Percentiles rank a stretch among this genome's conserved stretches.
Conservation (phyloP, 495 filamentous ascomycete genomes). For the Neurospora cerealis region DNA sequence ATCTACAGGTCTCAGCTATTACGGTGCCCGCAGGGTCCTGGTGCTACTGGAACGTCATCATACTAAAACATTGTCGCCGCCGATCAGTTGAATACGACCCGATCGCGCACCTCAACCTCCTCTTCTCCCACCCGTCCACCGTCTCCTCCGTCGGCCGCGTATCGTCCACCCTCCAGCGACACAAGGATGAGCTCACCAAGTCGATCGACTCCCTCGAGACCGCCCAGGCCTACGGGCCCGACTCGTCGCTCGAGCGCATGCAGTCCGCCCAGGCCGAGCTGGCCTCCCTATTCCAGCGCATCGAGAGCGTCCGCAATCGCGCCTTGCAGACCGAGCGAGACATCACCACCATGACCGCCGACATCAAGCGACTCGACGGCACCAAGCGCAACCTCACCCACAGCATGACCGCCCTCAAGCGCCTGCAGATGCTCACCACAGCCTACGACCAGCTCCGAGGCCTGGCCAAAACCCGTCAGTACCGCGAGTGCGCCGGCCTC, state of each 20-base stretch:
- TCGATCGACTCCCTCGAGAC: constrained; percentile 70
- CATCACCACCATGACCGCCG: constrained; percentile 98
- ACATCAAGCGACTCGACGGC: constrained; percentile 94
- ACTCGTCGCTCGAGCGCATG: constrained; percentile 80
- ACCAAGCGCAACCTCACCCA: constrained; percentile 94
- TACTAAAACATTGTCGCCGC: constrained; percentile 10
- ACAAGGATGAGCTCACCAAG: constrained; percentile 75
- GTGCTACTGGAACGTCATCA: neutral
- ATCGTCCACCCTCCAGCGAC: constrained; percentile 57
- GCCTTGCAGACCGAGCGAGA: constrained; percentile 87
- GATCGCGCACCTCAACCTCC: constrained; percentile 81
- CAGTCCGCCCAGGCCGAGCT: constrained; percentile 84
- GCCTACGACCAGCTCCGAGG: constrained; percentile 92
- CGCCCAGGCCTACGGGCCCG: constrained; percentile 75
- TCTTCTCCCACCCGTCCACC: constrained; percentile 87
- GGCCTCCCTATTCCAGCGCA: constrained; percentile 83
- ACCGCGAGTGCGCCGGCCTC: constrained; percentile 90
- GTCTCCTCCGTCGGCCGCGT: constrained; percentile 67
- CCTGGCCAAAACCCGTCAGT: constrained; percentile 77
- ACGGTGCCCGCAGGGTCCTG: neutral
- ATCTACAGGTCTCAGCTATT: neutral
- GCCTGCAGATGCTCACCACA: constrained; percentile 96
- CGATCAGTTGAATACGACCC: constrained; percentile 81
- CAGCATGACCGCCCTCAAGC: constrained; percentile 96
- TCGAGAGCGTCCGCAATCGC: constrained; percentile 84